phyloP scores from a whole-genome alignment of 345 rosid genomes.

The Eucalyptus cladocalyx region DNA sequence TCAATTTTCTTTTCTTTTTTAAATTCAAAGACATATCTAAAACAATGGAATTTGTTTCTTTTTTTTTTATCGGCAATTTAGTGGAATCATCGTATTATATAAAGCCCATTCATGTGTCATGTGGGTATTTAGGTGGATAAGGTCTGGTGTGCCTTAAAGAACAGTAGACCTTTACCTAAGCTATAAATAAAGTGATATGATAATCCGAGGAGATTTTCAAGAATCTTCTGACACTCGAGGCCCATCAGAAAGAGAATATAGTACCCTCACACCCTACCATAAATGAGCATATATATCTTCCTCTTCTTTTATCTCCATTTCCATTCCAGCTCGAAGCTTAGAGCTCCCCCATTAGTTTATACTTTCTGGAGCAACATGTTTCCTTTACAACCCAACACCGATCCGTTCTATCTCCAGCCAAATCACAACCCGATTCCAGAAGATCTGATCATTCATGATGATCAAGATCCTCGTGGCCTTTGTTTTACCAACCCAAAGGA shows the following conservation, averaged over 20 bases:
- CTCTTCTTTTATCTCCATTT: neutral
- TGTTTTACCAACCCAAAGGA: neutral
- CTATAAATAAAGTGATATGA: neutral
- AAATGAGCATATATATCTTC: neutral
- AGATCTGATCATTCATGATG: neutral
- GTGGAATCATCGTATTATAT: neutral
- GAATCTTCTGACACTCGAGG: neutral
- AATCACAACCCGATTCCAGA: neutral
- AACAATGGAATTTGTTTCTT: neutral
- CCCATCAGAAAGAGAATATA: neutral
- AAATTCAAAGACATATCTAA: neutral
- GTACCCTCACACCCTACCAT: neutral
- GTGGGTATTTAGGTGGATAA: neutral
- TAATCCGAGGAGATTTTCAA: neutral
- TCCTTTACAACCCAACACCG: neutral
- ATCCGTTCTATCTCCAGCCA: neutral
- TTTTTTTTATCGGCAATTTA: neutral
- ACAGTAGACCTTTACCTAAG: neutral
- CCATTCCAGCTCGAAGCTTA: neutral
- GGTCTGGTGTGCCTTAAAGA: neutral
- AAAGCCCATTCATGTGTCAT: neutral
- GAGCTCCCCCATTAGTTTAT: neutral
- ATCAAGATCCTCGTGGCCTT: neutral
- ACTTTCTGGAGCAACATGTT: neutral
- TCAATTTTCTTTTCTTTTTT: neutral